Percentiles rank a stretch among this genome's conserved stretches.
phyloP scores from a whole-genome alignment of 495 filamentous ascomycete genomes.

The Xylaria flabelliformis region DNA sequence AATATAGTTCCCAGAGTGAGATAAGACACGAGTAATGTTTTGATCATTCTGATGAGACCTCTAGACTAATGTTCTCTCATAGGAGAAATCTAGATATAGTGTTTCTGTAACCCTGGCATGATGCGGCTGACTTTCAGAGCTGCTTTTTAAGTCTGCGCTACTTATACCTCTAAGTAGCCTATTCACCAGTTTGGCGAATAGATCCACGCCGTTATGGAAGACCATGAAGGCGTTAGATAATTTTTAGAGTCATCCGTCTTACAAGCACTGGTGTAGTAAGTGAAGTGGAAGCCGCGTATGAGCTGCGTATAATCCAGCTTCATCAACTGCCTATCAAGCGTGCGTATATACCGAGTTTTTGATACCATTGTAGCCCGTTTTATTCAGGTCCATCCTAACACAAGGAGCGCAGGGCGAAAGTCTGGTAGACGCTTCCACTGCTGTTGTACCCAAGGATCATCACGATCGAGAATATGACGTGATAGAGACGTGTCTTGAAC shows the following conservation, averaged over 20 bases:
- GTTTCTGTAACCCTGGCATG: background rate
- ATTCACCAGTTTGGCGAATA: background rate
- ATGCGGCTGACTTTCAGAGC: background rate
- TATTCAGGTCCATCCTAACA: slow-evolving; percentile 28
- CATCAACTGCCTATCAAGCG: background rate
- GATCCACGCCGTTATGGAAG: background rate
- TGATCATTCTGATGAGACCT: background rate
- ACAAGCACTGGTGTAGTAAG: background rate
- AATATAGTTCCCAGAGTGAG: background rate
- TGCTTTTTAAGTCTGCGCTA: background rate
- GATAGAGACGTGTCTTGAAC: slow-evolving; percentile 17
- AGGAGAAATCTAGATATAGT: background rate
- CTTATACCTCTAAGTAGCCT: background rate
- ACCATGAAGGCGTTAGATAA: background rate
- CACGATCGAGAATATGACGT: slow-evolving; percentile 20
- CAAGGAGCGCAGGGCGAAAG: slow-evolving; percentile 36
- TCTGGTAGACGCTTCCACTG: slow-evolving; percentile 39
- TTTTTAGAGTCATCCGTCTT: background rate
- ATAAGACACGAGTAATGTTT: background rate
- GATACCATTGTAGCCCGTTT: background rate
- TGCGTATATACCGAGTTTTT: background rate
- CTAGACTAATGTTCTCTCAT: background rate
- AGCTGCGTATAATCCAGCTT: background rate
- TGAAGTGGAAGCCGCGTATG: background rate
- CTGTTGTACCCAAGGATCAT: slow-evolving; percentile 39